Evolutionary conservation across 2,329 filamentous ascomycete species (phyloP).

Genomic region (Dichotomopilus funicola): DNA sequence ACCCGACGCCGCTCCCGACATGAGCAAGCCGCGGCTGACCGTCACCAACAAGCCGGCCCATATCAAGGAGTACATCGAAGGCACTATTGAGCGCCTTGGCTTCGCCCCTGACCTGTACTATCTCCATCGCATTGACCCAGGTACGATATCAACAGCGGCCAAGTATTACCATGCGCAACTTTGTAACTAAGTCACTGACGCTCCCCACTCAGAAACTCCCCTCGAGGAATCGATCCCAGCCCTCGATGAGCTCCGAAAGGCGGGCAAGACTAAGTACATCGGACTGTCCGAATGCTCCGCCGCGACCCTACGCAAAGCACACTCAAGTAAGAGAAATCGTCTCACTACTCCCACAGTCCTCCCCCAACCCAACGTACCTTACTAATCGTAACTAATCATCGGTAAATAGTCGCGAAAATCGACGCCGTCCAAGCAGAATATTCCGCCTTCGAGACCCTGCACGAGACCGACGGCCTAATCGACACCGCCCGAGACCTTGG

Average conservation of each 20-base stretch:
- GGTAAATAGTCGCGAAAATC: slow-evolving; percentile 1
- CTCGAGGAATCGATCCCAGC: slow-evolving; percentile 6
- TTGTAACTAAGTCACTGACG: neutral
- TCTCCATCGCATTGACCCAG: slow-evolving; percentile 5
- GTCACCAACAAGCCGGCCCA: slow-evolving; percentile 3
- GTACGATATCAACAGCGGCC: neutral
- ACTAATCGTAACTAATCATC: neutral
- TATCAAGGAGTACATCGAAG: slow-evolving; percentile 6
- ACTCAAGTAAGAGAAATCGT: neutral
- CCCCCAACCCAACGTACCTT: neutral
- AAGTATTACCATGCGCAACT: neutral
- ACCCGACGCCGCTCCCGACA: neutral
- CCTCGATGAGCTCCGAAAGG: slow-evolving; percentile 1
- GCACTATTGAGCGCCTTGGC: slow-evolving; percentile 3
- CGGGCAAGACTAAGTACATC: slow-evolving; percentile 5
- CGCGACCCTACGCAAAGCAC: slow-evolving; percentile 5
- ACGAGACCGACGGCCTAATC: slow-evolving; percentile 4
- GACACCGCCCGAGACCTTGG: neutral
- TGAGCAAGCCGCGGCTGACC: neutral
- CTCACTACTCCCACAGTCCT: neutral
- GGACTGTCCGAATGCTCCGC: slow-evolving; percentile 6
- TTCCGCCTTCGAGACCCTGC: slow-evolving; percentile 4
- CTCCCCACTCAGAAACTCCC: neutral
- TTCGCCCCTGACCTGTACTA: slow-evolving; percentile 3
- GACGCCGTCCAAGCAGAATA: slow-evolving; percentile 6